Evolutionary conservation across 2,329 filamentous ascomycete genomes (phyloP).

Genomic region (Aureobasidium sp.): DNA sequence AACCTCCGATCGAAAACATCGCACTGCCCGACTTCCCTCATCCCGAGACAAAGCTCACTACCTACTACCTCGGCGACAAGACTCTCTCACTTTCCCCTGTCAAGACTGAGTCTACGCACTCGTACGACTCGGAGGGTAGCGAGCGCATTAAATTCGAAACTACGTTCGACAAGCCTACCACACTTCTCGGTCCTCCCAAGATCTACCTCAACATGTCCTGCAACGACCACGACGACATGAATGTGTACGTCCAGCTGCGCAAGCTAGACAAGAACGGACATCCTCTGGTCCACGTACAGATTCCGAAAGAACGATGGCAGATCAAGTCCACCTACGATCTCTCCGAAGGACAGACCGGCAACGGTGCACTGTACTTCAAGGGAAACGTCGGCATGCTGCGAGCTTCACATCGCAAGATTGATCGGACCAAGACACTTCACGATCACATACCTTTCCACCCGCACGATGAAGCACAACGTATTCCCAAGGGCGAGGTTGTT

Average conservation of each 20-base stretch:
- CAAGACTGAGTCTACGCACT: constrained; percentile 3
- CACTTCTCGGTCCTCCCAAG: constrained; percentile 38
- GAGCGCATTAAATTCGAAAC: constrained; percentile 25
- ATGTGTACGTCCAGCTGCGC: constrained; percentile 36
- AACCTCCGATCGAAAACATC: constrained; percentile 23
- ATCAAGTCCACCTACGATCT: constrained; percentile 2
- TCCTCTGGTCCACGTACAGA: constrained; percentile 34
- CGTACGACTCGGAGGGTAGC: constrained; percentile 29
- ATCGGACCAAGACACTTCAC: constrained; percentile 19
- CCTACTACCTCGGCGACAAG: constrained; percentile 11
- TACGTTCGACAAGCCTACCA: constrained; percentile 30
- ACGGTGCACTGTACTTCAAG: constrained; percentile 32
- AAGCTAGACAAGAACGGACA: constrained; percentile 39
- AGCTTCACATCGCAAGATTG: constrained; percentile 35
- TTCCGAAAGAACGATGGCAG: constrained; percentile 27
- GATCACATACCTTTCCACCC: constrained; percentile 29
- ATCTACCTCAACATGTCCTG: constrained; percentile 28
- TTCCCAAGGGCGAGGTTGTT: constrained; percentile 32
- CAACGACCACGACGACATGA: constrained; percentile 33
- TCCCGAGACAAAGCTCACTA: constrained; percentile 3
- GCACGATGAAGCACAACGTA: constrained; percentile 32
- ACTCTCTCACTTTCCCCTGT: constrained; percentile 2
- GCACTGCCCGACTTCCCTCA: constrained; percentile 26
- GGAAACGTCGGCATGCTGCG: constrained; percentile 38
- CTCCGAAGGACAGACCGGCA: constrained; percentile 34